phyloP scores from a whole-genome alignment of 768 basidiomycete species.

The Suillus clintonianus region DNA sequence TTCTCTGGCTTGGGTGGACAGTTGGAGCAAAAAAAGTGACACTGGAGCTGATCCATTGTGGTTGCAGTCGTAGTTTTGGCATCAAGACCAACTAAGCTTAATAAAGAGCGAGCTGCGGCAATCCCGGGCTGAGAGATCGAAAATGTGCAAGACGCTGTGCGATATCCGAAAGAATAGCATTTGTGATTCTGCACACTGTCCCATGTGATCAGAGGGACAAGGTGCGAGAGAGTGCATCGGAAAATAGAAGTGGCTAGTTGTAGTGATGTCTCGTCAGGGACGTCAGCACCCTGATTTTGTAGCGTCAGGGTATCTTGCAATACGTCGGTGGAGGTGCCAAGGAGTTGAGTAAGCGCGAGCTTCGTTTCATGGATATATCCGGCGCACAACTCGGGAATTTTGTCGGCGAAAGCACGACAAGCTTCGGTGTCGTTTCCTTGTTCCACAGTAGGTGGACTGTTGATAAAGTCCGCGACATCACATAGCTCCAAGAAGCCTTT shows the following conservation, averaged over 20 bases:
- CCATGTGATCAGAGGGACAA: not conserved
- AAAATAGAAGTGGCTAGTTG: conserved; percentile 3
- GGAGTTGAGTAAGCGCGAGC: not conserved
- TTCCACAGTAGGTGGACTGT: not conserved
- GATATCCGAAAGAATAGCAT: not conserved
- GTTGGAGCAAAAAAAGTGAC: not conserved
- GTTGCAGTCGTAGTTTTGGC: not conserved
- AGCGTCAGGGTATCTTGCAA: not conserved
- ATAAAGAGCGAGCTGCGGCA: not conserved
- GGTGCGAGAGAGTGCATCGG: not conserved
- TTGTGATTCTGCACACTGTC: not conserved
- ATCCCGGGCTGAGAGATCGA: not conserved
- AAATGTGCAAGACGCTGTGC: not conserved
- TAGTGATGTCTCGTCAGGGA: not conserved
- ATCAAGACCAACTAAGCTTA: not conserved
- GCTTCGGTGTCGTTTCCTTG: not conserved
- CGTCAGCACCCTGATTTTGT: not conserved
- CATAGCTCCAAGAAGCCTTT: not conserved
- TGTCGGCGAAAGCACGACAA: not conserved
- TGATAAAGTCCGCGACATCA: not conserved
- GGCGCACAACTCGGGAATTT: not conserved
- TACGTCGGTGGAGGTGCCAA: not conserved
- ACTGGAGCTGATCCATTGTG: not conserved
- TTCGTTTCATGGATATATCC: not conserved
- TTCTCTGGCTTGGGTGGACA: not conserved